These are phyloP conservation scores for Luvunga scandens DNA, from an alignment of 345 rosid species.

Conservation along the genomic window DNA sequence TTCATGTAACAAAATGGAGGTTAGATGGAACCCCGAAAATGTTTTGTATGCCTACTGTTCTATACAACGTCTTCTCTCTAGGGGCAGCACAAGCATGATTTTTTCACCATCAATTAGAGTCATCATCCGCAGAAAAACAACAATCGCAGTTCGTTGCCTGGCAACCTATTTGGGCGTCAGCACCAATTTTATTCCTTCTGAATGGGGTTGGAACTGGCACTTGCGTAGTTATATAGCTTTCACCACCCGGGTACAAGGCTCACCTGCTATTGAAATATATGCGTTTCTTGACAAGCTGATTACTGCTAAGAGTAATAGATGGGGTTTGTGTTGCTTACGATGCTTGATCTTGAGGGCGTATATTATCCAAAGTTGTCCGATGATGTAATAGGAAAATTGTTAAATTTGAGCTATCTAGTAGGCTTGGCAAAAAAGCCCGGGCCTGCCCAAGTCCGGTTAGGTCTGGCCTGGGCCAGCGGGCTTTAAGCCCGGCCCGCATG, in stretches of 20 bases:
- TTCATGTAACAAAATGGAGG: slow-evolving; percentile 34
- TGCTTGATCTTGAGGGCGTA: neutral
- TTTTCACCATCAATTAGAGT: neutral
- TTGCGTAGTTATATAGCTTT: slow-evolving; percentile 26
- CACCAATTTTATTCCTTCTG: neutral
- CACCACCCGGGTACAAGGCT: neutral
- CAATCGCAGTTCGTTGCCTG: slow-evolving; percentile 15
- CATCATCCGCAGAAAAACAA: neutral
- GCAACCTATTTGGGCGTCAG: neutral
- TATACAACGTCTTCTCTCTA: slow-evolving; percentile 18
- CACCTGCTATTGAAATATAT: neutral
- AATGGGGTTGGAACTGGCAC: neutral
- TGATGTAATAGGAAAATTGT: neutral
- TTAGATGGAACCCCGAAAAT: slow-evolving; percentile 35
- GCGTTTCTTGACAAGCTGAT: neutral
- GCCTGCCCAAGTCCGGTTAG: no score
- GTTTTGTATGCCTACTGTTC: slow-evolving; percentile 1
- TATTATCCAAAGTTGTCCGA: neutral
- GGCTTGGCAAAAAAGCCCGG: no score
- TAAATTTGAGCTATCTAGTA: neutral
- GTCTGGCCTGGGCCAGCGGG: no score
- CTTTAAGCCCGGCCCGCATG: no score
- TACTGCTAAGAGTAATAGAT: no score
- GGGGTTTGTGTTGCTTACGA: neutral
- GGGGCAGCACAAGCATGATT: slow-evolving; percentile 13